Conservation (phyloP, 805 yeast species). For the Metschnikowia cubensis region DNA sequence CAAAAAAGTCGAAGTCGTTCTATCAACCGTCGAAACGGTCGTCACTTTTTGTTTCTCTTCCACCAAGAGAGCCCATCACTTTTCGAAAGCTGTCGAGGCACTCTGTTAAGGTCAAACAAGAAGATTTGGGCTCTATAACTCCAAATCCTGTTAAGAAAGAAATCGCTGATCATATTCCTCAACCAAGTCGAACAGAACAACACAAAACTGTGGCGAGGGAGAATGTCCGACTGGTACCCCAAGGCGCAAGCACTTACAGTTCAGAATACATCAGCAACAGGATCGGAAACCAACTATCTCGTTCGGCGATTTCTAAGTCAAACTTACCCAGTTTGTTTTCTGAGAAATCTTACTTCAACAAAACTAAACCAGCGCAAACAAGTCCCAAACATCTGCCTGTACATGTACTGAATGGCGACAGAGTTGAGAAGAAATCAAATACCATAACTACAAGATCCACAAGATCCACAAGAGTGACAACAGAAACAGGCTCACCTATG, state of each 20-base stretch:
- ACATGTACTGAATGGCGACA: not conserved
- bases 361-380: not conserved
- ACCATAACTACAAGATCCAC: not conserved
- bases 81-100: slow-evolving; percentile 10
- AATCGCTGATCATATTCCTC: not conserved
- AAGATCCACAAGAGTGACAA: not conserved
- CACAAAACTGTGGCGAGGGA: not conserved
- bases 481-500: slow-evolving; percentile 3
- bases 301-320: not conserved
- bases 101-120: slow-evolving; percentile 12
- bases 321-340: not conserved
- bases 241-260: not conserved
- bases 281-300: slow-evolving; percentile 1
- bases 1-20: slow-evolving; percentile 2
- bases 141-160: not conserved
- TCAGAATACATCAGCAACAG: not conserved
- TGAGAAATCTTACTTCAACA: slow-evolving; percentile 4
- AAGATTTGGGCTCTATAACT: not conserved
- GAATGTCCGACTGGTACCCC: not conserved
- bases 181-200: not conserved
- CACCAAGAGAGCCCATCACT: slow-evolving; percentile 36
- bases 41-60: slow-evolving; percentile 35
- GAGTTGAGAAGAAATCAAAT: not conserved
- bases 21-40: slow-evolving; percentile 28
- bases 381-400: not conserved